phyloP scores from a whole-genome alignment of 164 flowering plant species.

The Magnolia sinica region DNA sequence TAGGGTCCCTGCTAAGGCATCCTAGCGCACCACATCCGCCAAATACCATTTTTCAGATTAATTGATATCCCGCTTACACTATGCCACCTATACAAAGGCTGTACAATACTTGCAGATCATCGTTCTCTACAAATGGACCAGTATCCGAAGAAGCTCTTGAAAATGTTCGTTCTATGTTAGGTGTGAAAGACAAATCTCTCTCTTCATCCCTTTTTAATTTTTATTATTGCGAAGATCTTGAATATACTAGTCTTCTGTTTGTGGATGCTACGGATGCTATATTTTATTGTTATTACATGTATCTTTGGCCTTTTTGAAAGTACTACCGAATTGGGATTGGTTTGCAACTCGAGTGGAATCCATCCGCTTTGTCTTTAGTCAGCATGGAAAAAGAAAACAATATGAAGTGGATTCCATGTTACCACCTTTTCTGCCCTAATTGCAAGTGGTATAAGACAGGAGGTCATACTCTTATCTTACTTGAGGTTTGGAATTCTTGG shows the following conservation, averaged over 20 bases:
- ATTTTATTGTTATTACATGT: not conserved
- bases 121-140: constrained; percentile 42
- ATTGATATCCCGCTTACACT: constrained; percentile 10
- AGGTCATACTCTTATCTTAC: too few relatives aligned
- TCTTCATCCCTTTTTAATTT: not conserved
- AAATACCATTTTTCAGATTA: not conserved
- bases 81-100: constrained; percentile 47
- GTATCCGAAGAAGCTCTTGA: constrained; percentile 43
- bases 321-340: not conserved
- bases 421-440: too few relatives aligned
- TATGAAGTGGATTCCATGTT: too few relatives aligned
- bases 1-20: not conserved
- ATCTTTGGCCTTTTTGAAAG: not conserved
- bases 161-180: constrained; percentile 38
- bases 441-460: too few relatives aligned
- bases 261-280: too few relatives aligned
- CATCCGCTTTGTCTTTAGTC: not conserved
- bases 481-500: too few relatives aligned
- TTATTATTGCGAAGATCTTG: too few relatives aligned
- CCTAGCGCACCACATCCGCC: not conserved
- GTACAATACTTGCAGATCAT: constrained; percentile 39
- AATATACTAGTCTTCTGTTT: too few relatives aligned
- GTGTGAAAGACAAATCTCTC: constrained; percentile 13
- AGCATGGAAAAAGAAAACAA: too few relatives aligned
- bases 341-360: not conserved